A percentile compares a stretch with the other conserved stretches of the same genome.
Evolutionary conservation across 352 stramenopile genomes (phyloP).

Genomic region (Globisporangium sylvaticum): DNA sequence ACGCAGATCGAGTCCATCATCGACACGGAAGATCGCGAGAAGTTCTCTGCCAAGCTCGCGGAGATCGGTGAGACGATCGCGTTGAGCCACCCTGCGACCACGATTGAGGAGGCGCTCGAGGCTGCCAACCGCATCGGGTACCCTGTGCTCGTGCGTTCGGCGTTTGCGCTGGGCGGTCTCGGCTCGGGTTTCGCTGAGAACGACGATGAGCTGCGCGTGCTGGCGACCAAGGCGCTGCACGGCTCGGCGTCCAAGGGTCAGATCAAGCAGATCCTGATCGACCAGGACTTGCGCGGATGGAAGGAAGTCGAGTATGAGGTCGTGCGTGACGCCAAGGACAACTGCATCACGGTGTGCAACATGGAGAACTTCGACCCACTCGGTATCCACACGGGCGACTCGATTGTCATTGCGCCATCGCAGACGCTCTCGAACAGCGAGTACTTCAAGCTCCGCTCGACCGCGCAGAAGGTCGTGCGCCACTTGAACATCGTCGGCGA

Average conservation of each 20-base stretch:
- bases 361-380: slow-evolving; percentile 99
- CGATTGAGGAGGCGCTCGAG: slow-evolving; percentile 86
- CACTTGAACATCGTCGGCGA: slow-evolving; percentile 97
- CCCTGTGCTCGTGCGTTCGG: slow-evolving; percentile 92
- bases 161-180: slow-evolving; percentile 92
- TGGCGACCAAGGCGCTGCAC: slow-evolving; percentile 91
- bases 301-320: slow-evolving; percentile 99
- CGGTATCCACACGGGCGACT: slow-evolving; percentile 97
- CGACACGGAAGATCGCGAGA: slow-evolving; percentile 93
- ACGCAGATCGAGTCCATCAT: slow-evolving; percentile 94
- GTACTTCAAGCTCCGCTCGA: slow-evolving; percentile 97
- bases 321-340: slow-evolving; percentile 93
- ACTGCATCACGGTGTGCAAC: slow-evolving; percentile 98
- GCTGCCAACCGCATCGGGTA: slow-evolving; percentile 92
- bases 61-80: slow-evolving; percentile 93
- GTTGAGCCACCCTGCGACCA: slow-evolving; percentile 88
- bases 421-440: slow-evolving; percentile 96
- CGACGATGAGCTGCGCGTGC: slow-evolving; percentile 80
- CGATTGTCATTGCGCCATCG: slow-evolving; percentile 96
- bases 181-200: slow-evolving; percentile 90
- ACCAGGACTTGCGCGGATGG: slow-evolving; percentile 96
- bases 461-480: slow-evolving; percentile 94
- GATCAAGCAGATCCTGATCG: slow-evolving; percentile 94
- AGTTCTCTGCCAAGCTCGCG: slow-evolving; percentile 91
- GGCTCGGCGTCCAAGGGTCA: slow-evolving; percentile 83